A percentile compares a stretch with the other conserved stretches of the same genome.
Conservation (phyloP, 805 yeast species). For the Hanseniaspora taiwanica region DNA sequence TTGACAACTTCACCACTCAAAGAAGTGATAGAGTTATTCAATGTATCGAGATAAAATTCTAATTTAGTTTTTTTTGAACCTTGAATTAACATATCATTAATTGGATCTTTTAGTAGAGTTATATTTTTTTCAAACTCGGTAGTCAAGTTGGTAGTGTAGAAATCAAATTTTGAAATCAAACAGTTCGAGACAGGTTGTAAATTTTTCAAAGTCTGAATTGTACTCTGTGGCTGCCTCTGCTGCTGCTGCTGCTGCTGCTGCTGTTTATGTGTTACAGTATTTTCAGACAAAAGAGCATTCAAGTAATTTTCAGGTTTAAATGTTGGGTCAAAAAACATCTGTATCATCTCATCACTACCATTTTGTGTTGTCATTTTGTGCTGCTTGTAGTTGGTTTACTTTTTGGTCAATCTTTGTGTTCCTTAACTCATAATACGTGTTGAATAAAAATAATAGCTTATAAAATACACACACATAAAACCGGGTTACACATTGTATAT, state of each 20-base stretch:
- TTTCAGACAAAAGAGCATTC: conserved; percentile 40
- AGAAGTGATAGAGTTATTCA: conserved; percentile 44
- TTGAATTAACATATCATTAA: conserved; percentile 27
- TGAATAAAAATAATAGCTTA: no score
- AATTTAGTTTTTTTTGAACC: conserved; percentile 30
- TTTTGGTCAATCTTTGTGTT: neutral
- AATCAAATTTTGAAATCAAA: conserved; percentile 47
- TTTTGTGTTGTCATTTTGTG: conserved; percentile 8
- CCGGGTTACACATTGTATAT: neutral
- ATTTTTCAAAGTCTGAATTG: conserved; percentile 19
- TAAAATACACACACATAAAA: no score
- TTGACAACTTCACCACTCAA: conserved; percentile 34
- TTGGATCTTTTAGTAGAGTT: conserved; percentile 33
- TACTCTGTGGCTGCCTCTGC: neutral
- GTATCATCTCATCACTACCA: conserved; percentile 29
- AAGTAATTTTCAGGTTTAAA: conserved; percentile 54
- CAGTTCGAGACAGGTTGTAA: conserved; percentile 37
- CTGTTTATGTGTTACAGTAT: conserved; percentile 5
- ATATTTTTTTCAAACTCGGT: conserved; percentile 39
- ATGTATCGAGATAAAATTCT: conserved; percentile 51
- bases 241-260: conserved; percentile 2
- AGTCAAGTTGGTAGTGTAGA: conserved; percentile 45
- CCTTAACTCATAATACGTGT: no score
- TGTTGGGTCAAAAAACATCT: conserved; percentile 57
- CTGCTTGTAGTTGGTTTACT: neutral